Base-by-base conservation (phyloP, 192 early-diverging fungal genomes). In the Bifiguratus adelaidae region DNA sequence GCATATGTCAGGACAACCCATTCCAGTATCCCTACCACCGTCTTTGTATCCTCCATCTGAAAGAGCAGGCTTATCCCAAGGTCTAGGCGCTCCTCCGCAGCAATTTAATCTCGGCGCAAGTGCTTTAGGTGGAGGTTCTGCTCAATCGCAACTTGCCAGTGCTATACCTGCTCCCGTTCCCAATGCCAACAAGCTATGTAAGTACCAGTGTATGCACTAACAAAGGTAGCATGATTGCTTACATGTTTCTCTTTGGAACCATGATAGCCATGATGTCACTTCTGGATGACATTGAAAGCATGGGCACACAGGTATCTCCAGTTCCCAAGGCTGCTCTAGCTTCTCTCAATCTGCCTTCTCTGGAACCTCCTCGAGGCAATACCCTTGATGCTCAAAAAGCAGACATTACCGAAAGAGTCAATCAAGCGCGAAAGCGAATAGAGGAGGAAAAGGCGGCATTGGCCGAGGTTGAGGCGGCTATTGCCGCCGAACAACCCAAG, bases 41-140 rank as follows among this genome's bases (percentile, higher is more conserved):
- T 66, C 67, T 3, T 45, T 85, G 33, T 49, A 75, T 19, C 84
- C 86, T 22, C 81, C 78, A 15, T 54, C 67, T 3, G 48, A 67
- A 22, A 67, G 67, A 34, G 16, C 15, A n/a, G n/a, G 19, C 41
- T 8, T n/a, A 20, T 11, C 7, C 38, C 3, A 30, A 38, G 47
- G 23, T 44, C 27, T 27, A 33, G 15, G 52, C 26, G 20, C 43
- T 13, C 26, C 7, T 53, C 1, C 37, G 15, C 15, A 6, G 19
- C 7, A 26, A 11, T 2, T 29, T 25, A 19, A n/a, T 34, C 5
- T 41, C 53, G 20, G 27, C 28, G 5, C 16, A 24, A 24, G 25
- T 30, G 8, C 15, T 34, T 11, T 34, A 11, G 1, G 11, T 34
- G 11, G 32, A 34, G 15, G 1, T 34, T 34, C 32, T 34, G 32